phyloP scores from a whole-genome alignment of 2,329 filamentous ascomycete species.

The Alternaria alternata region DNA sequence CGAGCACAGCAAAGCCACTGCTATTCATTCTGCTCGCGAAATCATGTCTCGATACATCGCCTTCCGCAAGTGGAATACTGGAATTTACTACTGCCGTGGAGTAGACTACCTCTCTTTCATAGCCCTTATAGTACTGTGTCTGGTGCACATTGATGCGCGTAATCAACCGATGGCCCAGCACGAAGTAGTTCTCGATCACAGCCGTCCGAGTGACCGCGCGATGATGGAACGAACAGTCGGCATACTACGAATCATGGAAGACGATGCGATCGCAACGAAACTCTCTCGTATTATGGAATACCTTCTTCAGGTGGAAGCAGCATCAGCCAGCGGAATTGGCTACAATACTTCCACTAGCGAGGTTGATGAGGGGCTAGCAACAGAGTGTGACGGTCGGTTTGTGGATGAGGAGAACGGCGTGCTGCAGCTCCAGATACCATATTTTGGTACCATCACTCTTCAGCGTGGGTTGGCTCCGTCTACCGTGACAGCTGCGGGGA shows the following conservation, averaged over 20 bases:
- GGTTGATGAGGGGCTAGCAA: slow-evolving; percentile 6
- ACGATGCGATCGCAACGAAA: slow-evolving; percentile 18
- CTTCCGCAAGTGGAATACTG: background rate
- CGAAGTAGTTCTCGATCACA: slow-evolving; percentile 14
- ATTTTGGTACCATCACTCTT: slow-evolving; percentile 15
- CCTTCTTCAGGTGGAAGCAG: slow-evolving; percentile 25
- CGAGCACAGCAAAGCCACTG: background rate
- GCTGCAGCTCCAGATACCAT: background rate
- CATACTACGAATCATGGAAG: slow-evolving; percentile 15
- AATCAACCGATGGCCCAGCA: background rate
- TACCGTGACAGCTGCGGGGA: background rate
- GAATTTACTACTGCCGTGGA: background rate
- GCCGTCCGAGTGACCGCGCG: slow-evolving; percentile 21
- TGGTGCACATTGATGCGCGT: background rate
- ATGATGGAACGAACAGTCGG: slow-evolving; percentile 24
- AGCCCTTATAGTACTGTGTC: background rate
- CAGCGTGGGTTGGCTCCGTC: background rate
- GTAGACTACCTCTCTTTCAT: background rate
- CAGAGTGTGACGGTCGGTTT: too few species aligned
- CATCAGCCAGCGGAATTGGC: slow-evolving; percentile 11
- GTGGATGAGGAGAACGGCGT: too few species aligned
- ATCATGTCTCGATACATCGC: background rate
- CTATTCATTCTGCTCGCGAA: background rate
- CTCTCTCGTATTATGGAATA: slow-evolving; percentile 14
- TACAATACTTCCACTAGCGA: slow-evolving; percentile 19